Percentiles rank a stretch among this genome's conserved stretches.
Evolutionary conservation across 2,329 filamentous ascomycete genomes (phyloP).

Genomic region (Penicillium verrucosum): DNA sequence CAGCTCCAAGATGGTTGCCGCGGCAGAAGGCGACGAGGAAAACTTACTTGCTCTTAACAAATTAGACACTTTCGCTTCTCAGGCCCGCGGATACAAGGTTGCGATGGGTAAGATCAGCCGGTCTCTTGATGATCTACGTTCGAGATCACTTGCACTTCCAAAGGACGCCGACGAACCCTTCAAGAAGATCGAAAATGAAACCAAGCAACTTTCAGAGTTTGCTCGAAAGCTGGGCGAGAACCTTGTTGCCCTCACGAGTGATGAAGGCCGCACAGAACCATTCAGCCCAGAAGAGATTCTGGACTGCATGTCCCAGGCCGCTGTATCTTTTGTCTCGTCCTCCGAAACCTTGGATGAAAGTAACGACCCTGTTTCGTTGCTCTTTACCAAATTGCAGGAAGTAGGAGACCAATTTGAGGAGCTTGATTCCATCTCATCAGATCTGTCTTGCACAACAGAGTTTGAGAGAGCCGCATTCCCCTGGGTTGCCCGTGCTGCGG

Average conservation of each 20-base stretch:
- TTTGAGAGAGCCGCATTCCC: constrained; percentile 74
- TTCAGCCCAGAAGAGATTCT: constrained; percentile 66
- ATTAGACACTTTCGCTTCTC: constrained; percentile 67
- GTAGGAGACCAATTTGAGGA: constrained; percentile 65
- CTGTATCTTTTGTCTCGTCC: constrained; percentile 23
- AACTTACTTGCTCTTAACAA: constrained; percentile 66
- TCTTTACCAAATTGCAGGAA: constrained; percentile 64
- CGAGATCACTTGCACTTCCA: constrained; percentile 69
- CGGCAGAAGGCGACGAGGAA: constrained; percentile 65
- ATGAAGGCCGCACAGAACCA: constrained; percentile 68
- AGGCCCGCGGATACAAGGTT: constrained; percentile 80
- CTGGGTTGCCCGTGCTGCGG: constrained; percentile 78
- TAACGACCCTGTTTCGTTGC: constrained; percentile 64
- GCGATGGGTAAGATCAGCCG: constrained; percentile 74
- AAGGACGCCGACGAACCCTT: constrained; percentile 67
- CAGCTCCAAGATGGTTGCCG: constrained; percentile 58
- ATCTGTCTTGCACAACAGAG: constrained; percentile 70
- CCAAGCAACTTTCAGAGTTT: constrained; percentile 63
- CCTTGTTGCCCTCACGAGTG: constrained; percentile 63
- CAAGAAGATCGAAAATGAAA: constrained; percentile 63
- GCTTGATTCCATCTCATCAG: constrained; percentile 65
- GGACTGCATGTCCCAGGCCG: constrained; percentile 50
- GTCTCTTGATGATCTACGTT: constrained; percentile 72
- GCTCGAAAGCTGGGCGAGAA: constrained; percentile 65
- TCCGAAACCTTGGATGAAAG: constrained; percentile 28